These are phyloP conservation scores for Exophiala sideris DNA, from an alignment of 2,329 filamentous ascomycete genomes.

Conservation along the genomic window DNA sequence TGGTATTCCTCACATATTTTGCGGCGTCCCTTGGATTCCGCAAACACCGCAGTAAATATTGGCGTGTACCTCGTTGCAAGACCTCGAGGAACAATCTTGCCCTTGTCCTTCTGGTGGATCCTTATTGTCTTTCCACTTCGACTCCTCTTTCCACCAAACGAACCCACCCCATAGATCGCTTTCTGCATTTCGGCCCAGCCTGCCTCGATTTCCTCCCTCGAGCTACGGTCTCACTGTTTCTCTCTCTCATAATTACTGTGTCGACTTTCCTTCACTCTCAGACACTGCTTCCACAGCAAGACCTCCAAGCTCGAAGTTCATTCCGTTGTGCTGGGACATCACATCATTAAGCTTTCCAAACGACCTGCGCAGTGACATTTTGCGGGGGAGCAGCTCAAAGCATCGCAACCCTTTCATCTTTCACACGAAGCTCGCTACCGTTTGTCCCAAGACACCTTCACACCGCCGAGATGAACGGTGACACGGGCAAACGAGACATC, in stretches of 20 bases:
- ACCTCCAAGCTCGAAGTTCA: neutral
- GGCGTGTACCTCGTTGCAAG: too few relatives aligned
- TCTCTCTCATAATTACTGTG: neutral
- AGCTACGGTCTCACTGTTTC: conserved; percentile 1
- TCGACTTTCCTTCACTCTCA: neutral
- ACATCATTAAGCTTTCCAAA: neutral
- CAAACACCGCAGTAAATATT: too few relatives aligned
- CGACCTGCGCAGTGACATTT: neutral
- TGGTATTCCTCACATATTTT: too few relatives aligned
- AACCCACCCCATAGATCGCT: conserved; percentile 7
- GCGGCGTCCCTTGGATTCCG: too few relatives aligned
- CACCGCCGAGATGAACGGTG: conserved; percentile 27
- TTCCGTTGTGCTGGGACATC: neutral
- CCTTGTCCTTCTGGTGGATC: conserved; percentile 1
- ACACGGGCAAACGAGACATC: conserved; percentile 62
- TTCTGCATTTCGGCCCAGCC: conserved; percentile 19
- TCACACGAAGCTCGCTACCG: neutral
- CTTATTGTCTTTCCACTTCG: conserved; percentile 3
- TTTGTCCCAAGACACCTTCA: neutral
- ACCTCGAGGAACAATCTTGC: neutral
- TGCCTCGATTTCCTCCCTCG: conserved; percentile 20
- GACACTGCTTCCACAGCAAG: neutral
- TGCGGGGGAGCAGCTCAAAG: neutral
- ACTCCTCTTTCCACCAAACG: neutral
- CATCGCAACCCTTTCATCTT: neutral